Conservation (phyloP, 148 eudicot species). For the Salicornia ramosissima region DNA sequence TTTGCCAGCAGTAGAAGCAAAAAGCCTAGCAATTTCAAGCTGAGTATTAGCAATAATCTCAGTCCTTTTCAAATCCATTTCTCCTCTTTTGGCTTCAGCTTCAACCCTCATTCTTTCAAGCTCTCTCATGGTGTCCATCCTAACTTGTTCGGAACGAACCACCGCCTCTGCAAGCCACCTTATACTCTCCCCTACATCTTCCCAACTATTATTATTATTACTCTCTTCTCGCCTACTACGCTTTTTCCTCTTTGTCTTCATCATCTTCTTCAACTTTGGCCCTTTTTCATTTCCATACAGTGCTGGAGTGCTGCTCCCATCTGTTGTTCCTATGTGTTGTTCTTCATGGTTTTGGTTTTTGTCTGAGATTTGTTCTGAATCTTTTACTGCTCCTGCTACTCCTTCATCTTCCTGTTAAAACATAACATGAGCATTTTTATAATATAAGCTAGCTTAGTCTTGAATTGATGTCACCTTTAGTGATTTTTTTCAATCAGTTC, state of each 20-base stretch:
- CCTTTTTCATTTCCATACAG: constrained; percentile 42
- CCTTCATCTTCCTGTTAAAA: constrained; percentile 36
- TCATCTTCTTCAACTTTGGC: constrained; percentile 24
- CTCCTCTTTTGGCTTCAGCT: constrained; percentile 71
- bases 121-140: constrained; percentile 74
- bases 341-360: constrained; percentile 25
- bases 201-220: constrained; percentile 20
- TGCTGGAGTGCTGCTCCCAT: constrained; percentile 68
- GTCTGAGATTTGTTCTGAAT: constrained; percentile 40
- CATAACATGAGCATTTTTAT: neutral
- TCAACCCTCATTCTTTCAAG: constrained; percentile 81
- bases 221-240: constrained; percentile 29
- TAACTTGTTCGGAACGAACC: constrained; percentile 56
- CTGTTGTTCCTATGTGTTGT: constrained; percentile 32
- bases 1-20: constrained; percentile 54
- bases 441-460: too few relatives aligned
- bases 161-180: constrained; percentile 69
- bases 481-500: too few relatives aligned
- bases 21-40: constrained; percentile 78
- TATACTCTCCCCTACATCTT: constrained; percentile 59
- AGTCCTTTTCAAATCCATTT: constrained; percentile 71
- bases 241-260: constrained; percentile 35
- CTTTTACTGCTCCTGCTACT: constrained; percentile 20
- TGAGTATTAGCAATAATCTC: constrained; percentile 86
- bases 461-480: too few relatives aligned